These are phyloP conservation scores for Hanseniaspora lachancei DNA, from an alignment of 805 yeast genomes.

Conservation along the genomic window DNA sequence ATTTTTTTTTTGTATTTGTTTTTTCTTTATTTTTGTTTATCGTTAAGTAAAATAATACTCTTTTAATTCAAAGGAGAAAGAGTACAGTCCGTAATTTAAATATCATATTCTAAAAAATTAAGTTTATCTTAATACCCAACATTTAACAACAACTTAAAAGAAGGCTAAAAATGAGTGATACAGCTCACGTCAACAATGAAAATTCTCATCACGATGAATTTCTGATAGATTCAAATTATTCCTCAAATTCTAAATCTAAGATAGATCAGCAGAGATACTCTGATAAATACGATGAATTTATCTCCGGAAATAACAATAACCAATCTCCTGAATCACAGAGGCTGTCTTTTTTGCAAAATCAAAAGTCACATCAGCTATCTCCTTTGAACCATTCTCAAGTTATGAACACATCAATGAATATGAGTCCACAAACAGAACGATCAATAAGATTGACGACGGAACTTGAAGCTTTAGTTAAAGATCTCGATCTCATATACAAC, in stretches of 20 bases:
- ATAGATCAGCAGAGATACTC: not conserved
- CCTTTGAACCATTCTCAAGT: slow-evolving; percentile 3
- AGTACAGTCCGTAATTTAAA: no score
- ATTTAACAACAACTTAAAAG: no score
- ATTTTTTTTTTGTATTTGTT: no score
- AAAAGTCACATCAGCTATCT: slow-evolving; percentile 2
- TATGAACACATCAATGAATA: slow-evolving; percentile 13
- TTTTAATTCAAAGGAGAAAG: no score
- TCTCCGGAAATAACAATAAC: not conserved
- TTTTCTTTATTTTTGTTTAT: no score
- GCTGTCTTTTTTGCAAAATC: slow-evolving; percentile 8
- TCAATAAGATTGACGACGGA: slow-evolving; percentile 25
- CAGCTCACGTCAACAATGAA: not conserved
- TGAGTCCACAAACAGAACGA: slow-evolving; percentile 18
- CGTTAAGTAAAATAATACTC: no score
- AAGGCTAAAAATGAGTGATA: not conserved
- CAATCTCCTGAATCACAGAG: slow-evolving; percentile 9
- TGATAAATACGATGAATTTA: not conserved
- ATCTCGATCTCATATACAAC: slow-evolving; percentile 36
- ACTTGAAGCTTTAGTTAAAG: slow-evolving; percentile 25
- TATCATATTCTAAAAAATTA: no score
- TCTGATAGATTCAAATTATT: not conserved
- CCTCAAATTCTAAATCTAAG: not conserved
- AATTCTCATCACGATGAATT: slow-evolving; percentile 1
- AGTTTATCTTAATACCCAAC: no score